Conservation (phyloP, 768 basidiomycete species). For the Boletellus ananiceps region DNA sequence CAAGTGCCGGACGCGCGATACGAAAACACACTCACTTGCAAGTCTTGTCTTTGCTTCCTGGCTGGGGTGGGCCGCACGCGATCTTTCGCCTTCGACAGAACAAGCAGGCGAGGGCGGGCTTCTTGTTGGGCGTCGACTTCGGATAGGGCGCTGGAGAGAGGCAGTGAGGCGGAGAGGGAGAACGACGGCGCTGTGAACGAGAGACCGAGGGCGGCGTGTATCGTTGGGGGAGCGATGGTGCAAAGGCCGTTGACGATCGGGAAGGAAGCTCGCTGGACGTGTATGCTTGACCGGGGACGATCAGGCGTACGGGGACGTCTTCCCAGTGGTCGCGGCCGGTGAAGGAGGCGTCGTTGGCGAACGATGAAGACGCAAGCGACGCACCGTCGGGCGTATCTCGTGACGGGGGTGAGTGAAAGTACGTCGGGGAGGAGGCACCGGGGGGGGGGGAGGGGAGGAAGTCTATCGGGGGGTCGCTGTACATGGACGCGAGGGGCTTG, state of each 20-base stretch:
- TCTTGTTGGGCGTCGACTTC: constrained; percentile 38
- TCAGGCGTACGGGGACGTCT: background rate
- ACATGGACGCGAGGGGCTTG: background rate
- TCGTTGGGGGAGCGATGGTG: constrained; percentile 12
- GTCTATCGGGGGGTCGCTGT: constrained; percentile 29
- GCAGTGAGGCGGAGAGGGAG: constrained; percentile 22
- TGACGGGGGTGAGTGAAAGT: constrained; percentile 13
- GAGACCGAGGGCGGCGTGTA: constrained; percentile 9
- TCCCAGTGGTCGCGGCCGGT: constrained; percentile 23
- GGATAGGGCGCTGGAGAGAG: constrained; percentile 21
- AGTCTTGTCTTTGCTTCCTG: constrained; percentile 49
- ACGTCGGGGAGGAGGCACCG: constrained; percentile 15
- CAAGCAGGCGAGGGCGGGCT: constrained; percentile 58
- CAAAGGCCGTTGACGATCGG: constrained; percentile 4
- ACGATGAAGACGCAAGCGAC: constrained; percentile 12
- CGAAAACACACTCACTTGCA: constrained; percentile 54
- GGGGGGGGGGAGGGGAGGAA: constrained; percentile 29
- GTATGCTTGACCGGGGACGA: constrained; percentile 13
- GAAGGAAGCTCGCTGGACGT: constrained; percentile 16
- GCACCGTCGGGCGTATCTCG: constrained; percentile 14
- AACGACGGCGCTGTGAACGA: constrained; percentile 21
- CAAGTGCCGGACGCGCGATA: background rate
- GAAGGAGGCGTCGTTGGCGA: constrained; percentile 9
- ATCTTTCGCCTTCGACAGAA: constrained; percentile 68
- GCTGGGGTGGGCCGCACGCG: constrained; percentile 57